Evolutionary conservation across 768 basidiomycete species (phyloP).

Genomic region (Mycena belliarum): DNA sequence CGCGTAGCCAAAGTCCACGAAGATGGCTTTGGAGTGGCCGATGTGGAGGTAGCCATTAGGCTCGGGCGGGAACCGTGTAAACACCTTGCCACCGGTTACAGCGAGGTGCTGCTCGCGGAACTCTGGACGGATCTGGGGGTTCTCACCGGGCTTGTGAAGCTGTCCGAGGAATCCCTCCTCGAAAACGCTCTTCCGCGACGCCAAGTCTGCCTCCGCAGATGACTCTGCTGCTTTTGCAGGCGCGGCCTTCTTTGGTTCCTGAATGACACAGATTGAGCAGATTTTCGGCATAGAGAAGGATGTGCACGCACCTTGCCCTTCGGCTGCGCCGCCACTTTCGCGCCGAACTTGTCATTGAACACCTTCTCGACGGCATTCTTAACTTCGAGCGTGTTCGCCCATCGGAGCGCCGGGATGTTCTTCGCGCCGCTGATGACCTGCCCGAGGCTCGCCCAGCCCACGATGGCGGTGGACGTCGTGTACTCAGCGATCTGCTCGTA

Average conservation of each 20-base stretch:
- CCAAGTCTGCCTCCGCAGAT: constrained; percentile 34
- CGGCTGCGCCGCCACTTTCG: constrained; percentile 64
- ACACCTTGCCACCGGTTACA: constrained; percentile 78
- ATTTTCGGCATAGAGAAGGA: background rate
- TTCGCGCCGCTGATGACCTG: constrained; percentile 65
- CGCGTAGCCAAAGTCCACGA: constrained; percentile 98
- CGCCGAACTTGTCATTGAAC: constrained; percentile 69
- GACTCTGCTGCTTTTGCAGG: constrained; percentile 31
- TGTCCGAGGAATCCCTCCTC: constrained; percentile 92
- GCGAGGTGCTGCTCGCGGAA: constrained; percentile 82
- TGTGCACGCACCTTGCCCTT: constrained; percentile 58
- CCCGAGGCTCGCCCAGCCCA: constrained; percentile 80
- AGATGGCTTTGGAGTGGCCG: constrained; percentile 98
- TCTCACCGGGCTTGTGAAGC: constrained; percentile 92
- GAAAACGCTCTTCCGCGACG: constrained; percentile 69
- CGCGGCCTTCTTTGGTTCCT: constrained; percentile 52
- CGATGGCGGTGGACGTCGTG: constrained; percentile 51
- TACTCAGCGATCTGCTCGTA: constrained; percentile 54
- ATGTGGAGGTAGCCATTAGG: constrained; percentile 96
- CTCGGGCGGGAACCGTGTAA: constrained; percentile 97
- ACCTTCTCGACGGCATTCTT: constrained; percentile 78
- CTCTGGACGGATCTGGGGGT: constrained; percentile 78
- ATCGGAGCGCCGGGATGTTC: constrained; percentile 62
- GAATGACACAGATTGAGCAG: background rate
- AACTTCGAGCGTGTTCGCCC: constrained; percentile 83